phyloP scores from a whole-genome alignment of 305 asterid species.

The Ilex paraguariensis region DNA sequence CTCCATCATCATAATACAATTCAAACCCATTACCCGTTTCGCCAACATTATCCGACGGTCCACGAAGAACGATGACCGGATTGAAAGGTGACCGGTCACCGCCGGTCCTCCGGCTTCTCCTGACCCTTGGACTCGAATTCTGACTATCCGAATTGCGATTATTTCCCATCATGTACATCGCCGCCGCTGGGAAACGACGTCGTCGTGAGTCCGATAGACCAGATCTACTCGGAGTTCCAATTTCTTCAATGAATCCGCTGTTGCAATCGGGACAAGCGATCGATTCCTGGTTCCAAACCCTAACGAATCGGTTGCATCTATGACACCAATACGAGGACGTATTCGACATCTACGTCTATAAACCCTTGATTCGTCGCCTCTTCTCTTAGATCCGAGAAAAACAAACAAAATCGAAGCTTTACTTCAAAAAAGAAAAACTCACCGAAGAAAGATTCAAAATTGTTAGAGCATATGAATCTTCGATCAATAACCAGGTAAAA shows the following conservation, averaged over 20 bases:
- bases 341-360: conserved; percentile 32
- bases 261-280: conserved; percentile 74
- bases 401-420: no score
- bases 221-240: conserved; percentile 52
- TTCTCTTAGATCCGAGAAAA: no score
- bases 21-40: conserved; percentile 53
- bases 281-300: conserved; percentile 54
- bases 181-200: conserved; percentile 73
- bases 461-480: no score
- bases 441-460: no score
- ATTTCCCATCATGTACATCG: conserved; percentile 43
- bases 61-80: conserved; percentile 88
- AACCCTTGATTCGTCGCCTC: no score
- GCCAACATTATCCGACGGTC: conserved; percentile 30
- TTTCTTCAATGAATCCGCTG: conserved; percentile 73
- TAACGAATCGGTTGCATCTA: conserved; percentile 73
- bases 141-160: conserved; percentile 28
- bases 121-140: conserved; percentile 48
- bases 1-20: conserved; percentile 77
- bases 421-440: no score
- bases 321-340: conserved; percentile 87
- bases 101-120: conserved; percentile 65
- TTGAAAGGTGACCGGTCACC: conserved; percentile 90
- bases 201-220: conserved; percentile 61
- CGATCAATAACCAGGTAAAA: no score